These are phyloP conservation scores for Melaleuca alternifolia DNA, from an alignment of 345 rosid genomes.

Conservation along the genomic window DNA sequence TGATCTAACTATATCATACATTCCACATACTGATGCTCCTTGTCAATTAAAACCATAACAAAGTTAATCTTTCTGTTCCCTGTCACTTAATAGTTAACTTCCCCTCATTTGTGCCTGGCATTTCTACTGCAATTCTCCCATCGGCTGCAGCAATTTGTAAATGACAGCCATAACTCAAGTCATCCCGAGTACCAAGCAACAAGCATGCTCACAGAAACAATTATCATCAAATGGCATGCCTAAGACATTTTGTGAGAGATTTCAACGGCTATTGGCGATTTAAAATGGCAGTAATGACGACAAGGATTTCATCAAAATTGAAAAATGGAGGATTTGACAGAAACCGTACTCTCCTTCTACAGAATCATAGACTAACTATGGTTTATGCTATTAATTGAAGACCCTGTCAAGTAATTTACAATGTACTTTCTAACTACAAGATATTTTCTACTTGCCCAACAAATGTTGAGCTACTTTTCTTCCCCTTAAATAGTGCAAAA, in stretches of 20 bases:
- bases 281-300: background rate
- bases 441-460: background rate
- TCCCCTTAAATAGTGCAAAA: background rate
- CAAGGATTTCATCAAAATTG: background rate
- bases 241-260: background rate
- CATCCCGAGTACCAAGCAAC: background rate
- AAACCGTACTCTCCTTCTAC: background rate
- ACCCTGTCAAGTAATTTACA: background rate
- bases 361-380: background rate
- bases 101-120: background rate
- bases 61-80: background rate
- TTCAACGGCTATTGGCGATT: background rate
- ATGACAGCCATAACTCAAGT: background rate
- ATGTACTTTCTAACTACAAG: background rate
- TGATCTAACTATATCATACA: background rate
- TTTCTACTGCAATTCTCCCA: background rate
- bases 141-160: background rate
- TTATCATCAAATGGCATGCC: background rate
- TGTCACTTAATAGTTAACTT: background rate
- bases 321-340: background rate
- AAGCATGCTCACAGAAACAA: background rate
- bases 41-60: background rate
- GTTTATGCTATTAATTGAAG: background rate
- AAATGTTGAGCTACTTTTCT: background rate
- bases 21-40: background rate